A percentile compares a stretch with the other conserved stretches of the same genome.
phyloP scores from a whole-genome alignment of 139 green algal genomes.

The Coccomyxa sp. region DNA sequence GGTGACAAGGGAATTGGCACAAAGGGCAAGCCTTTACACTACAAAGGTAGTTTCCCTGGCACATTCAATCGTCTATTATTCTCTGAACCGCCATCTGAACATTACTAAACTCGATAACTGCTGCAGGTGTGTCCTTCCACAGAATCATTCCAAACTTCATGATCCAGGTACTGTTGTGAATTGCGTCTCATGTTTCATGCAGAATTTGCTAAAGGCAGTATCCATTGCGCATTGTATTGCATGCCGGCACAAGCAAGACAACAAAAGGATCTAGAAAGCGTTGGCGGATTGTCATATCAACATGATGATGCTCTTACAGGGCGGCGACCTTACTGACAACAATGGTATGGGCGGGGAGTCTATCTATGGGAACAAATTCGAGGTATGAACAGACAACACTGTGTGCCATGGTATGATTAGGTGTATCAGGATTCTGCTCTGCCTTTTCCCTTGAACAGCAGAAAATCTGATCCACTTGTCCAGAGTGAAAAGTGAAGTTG shows the following conservation, averaged over 20 bases:
- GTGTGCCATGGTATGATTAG: not conserved
- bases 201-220: not conserved
- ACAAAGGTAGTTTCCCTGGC: slow-evolving; percentile 34
- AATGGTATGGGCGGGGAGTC: slow-evolving; percentile 84
- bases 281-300: not conserved
- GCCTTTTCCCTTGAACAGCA: not conserved
- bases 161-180: slow-evolving; percentile 24
- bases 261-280: too few species aligned
- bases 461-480: slow-evolving; percentile 71
- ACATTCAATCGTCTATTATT: too few species aligned
- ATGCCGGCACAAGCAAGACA: not conserved
- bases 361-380: slow-evolving; percentile 84
- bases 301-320: slow-evolving; percentile 43
- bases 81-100: too few species aligned
- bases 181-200: too few species aligned
- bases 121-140: slow-evolving; percentile 70
- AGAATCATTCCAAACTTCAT: slow-evolving; percentile 86
- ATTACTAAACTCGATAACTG: too few species aligned
- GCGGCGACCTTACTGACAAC: slow-evolving; percentile 78
- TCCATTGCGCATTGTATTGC: not conserved
- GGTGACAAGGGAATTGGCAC: slow-evolving; percentile 73
- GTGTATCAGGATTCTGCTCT: not conserved
- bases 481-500: slow-evolving; percentile 53
- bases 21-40: slow-evolving; percentile 77
- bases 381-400: not conserved